Base-by-base conservation (phyloP, 192 early-diverging fungal species). In the Physocladia obscura region DNA sequence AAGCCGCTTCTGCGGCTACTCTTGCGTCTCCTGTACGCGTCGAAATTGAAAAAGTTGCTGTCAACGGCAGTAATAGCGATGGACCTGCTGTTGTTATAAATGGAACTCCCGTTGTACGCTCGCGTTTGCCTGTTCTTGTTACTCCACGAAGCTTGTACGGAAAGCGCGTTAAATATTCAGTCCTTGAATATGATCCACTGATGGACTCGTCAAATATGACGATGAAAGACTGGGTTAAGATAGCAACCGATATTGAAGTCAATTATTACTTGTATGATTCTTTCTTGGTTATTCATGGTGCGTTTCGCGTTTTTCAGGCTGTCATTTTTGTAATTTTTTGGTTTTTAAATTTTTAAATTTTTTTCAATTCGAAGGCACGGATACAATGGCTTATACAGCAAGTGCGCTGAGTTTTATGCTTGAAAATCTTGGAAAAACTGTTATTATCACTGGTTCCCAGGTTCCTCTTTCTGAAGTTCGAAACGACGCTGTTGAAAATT, bases 401-500 rank as follows among this genome's bases (percentile, higher is more conserved):
- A 73, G 69, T 30, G 83, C 85, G 0, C 83, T 99, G 51, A 93
- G 91, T 64, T 99, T 99, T 75, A 91, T 99, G 89, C 81, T 99
- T 38, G 95, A 99, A 73, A 90, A 94, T 67, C 82, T 99, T 34
- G 97, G 97, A 81, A 99, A 99, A 74, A 91, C 96, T 19, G 95
- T 99, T 31, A 97, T 99, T 69, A 76, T 99, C 59, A 99, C 94
- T 2, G 97, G 97, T 8, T 97, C 94, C 21, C 97, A 99, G 77
- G 93, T 99, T 4, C 97, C 97, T 0, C 83, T 99, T 40, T 92
- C 95, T 19, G 97, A 99, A 76, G 90, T 99, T 32, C 87, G 97
- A 49, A 99, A 96, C 78, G 97, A 99, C 76, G 97, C 94, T 0
- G 89, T 97, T 11, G 97, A 99, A 57, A 99, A 99, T 76, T 82